Base-by-base conservation (phyloP, 2,329 filamentous ascomycete species). In the Geoglossum cookeanum region DNA sequence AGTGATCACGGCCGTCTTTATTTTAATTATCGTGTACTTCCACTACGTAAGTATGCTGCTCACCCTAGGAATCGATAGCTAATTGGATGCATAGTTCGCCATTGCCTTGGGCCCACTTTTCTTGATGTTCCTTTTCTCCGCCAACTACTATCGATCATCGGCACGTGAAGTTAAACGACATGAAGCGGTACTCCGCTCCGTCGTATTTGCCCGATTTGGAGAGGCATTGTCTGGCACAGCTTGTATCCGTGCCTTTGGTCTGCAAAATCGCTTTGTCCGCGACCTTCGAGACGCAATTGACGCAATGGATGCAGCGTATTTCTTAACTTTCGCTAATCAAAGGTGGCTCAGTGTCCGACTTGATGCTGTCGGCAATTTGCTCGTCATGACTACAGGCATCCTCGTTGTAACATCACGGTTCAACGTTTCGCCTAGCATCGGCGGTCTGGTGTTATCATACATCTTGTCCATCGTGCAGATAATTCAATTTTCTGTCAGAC, bases 101-200 rank as follows among this genome's bases (percentile, higher is more conserved):
- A 78, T 85, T 58, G 83, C 83, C 0, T 70, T 87, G 1, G 79
- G 75, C 0, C 82, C 83, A 0, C 75, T 97, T 1, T 80, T 87
- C 60, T 59, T 88, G 47, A 66, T 94, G 52, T 96, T 95, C 73
- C 64, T 94, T 45, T 78, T 94, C 58, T 85, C 90, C 0, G 82
- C 91, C 0, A 80, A 81, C 53, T 97, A 94, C 72, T 97, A 97
- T 71, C 80, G 91, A 52, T 77, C 89, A 1, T 96, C 91, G 1
- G 91, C 91, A 6, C 83, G 92, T 55, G 90, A 97, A 70, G 83
- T 97, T 63, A 97, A 97, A 74, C 85, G 92, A 1, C 90, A 92
- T 68, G 92, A 97, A 69, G 82, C 91, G 0, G 82, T 96, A 4
- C 78, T 96, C 44, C 84, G 92, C 55, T 95, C 89, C 1, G 77